Evolutionary conservation across 192 early-diverging fungal genomes (phyloP).

Genomic region (Rhizoclosmatium globosum): DNA sequence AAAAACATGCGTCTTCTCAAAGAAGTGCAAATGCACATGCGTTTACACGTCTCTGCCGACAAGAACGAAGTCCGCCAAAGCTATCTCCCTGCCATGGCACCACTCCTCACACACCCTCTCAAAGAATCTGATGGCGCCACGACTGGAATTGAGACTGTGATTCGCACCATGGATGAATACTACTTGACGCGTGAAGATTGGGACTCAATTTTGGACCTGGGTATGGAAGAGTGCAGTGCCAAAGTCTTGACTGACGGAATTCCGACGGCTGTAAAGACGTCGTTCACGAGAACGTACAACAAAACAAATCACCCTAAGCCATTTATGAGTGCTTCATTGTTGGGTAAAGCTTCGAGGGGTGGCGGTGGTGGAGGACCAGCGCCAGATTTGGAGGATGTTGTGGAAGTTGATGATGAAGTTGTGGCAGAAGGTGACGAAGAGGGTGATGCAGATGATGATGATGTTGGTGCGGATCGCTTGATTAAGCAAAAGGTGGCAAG

Average conservation of each 20-base stretch:
- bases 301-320: slow-evolving; percentile 67
- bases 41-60: slow-evolving; percentile 80
- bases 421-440: slow-evolving; percentile 50
- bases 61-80: slow-evolving; percentile 86
- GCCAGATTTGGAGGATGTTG: slow-evolving; percentile 69
- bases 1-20: slow-evolving; percentile 76
- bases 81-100: slow-evolving; percentile 81
- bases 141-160: slow-evolving; percentile 75
- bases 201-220: slow-evolving; percentile 87
- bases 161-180: slow-evolving; percentile 91
- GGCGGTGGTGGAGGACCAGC: slow-evolving; percentile 36
- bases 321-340: slow-evolving; percentile 51
- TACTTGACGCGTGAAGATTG: slow-evolving; percentile 87
- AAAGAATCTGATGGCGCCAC: slow-evolving; percentile 35
- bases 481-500: slow-evolving; percentile 42
- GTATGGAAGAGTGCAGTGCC: slow-evolving; percentile 61
- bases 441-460: slow-evolving; percentile 64
- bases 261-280: slow-evolving; percentile 70
- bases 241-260: slow-evolving; percentile 63
- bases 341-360: slow-evolving; percentile 33
- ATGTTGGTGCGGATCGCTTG: slow-evolving; percentile 56
- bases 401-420: slow-evolving; percentile 60
- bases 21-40: slow-evolving; percentile 90
- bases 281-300: slow-evolving; percentile 81
- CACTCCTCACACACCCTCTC: slow-evolving; percentile 63